A percentile compares a stretch with the other conserved stretches of the same genome.
Conservation (phyloP, 2,329 filamentous ascomycete species). For the Colletotrichum cereale region DNA sequence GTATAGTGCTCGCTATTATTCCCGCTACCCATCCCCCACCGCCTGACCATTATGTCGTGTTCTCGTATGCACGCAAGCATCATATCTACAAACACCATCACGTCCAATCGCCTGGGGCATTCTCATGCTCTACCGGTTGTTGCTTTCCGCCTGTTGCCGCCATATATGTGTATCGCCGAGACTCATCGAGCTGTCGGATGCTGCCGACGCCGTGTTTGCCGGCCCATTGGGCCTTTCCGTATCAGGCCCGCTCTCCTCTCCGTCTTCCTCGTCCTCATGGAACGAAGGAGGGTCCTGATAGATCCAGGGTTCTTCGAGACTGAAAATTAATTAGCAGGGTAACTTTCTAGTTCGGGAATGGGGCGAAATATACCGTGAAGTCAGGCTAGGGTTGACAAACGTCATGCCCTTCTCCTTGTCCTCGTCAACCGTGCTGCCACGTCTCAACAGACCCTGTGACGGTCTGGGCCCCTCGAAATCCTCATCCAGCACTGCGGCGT, state of each 20-base stretch:
- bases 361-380: constrained; percentile 66
- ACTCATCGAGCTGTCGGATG: constrained; percentile 59
- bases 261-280: constrained; percentile 24
- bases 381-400: constrained; percentile 83
- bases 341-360: background rate
- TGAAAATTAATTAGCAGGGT: constrained; percentile 47
- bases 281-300: constrained; percentile 66
- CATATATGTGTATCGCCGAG: constrained; percentile 65
- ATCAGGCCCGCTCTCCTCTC: constrained; percentile 16
- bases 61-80: constrained; percentile 26
- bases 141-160: constrained; percentile 50
- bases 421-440: constrained; percentile 78
- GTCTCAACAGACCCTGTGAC: constrained; percentile 58
- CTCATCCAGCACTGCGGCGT: constrained; percentile 53
- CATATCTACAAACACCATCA: constrained; percentile 25
- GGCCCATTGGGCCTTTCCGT: constrained; percentile 21
- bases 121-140: background rate
- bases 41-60: background rate
- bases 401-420: constrained; percentile 75
- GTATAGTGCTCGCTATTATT: constrained; percentile 33
- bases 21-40: constrained; percentile 15
- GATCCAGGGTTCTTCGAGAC: constrained; percentile 79
- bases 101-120: background rate
- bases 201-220: constrained; percentile 46
- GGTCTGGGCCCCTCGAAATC: constrained; percentile 52